Conservation (phyloP, 495 filamentous ascomycete species). For the Talaromyces borbonicus region DNA sequence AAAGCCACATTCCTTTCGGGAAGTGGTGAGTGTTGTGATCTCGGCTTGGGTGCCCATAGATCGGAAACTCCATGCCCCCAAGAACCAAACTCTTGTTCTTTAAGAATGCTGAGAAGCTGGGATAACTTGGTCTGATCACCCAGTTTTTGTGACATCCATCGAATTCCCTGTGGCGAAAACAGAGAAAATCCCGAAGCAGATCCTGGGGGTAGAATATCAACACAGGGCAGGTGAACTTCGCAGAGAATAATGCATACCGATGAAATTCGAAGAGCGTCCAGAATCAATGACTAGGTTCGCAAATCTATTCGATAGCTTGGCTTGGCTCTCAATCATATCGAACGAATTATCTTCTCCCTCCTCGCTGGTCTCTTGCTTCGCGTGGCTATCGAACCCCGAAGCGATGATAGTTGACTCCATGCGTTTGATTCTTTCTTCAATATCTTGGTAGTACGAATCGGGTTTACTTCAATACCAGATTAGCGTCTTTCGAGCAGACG, state of each 20-base stretch:
- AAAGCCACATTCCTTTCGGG: not conserved
- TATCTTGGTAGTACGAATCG: constrained; percentile 3
- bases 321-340: constrained; percentile 4
- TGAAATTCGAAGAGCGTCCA: constrained; percentile 5
- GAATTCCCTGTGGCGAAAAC: constrained; percentile 3
- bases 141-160: constrained; percentile 2
- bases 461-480: not conserved
- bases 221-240: not conserved
- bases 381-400: not conserved
- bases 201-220: not conserved
- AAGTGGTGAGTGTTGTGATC: constrained; percentile 2
- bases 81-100: constrained; percentile 1
- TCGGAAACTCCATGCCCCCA: not conserved
- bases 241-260: not conserved
- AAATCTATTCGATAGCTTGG: constrained; percentile 2
- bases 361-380: not conserved
- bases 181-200: constrained; percentile 4
- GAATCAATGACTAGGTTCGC: constrained; percentile 3
- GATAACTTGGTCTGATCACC: constrained; percentile 1
- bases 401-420: constrained; percentile 5
- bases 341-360: constrained; percentile 1
- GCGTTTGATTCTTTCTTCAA: constrained; percentile 4
- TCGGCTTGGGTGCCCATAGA: constrained; percentile 3
- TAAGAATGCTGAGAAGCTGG: not conserved
- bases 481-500: not conserved